Percentiles rank a stretch among this genome's conserved stretches.
Evolutionary conservation across 331 rosid species (phyloP).

Genomic region (Acacia concinna): DNA sequence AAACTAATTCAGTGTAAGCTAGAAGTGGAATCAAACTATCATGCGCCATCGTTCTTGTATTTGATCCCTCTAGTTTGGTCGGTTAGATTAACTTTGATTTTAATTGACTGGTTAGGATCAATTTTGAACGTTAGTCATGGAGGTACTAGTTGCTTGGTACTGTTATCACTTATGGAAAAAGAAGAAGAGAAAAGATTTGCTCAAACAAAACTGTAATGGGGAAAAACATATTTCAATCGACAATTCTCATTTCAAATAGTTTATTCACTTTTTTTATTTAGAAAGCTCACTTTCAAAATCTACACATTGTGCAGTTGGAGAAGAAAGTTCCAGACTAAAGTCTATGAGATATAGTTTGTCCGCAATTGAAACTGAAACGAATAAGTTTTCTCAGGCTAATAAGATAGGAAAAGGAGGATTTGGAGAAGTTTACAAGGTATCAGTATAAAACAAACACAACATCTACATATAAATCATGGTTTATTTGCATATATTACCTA

Average conservation of each 20-base stretch:
- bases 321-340: constrained; percentile 23
- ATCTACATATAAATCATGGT: not conserved
- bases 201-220: not conserved
- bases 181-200: not conserved
- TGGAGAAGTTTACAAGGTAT: constrained; percentile 44
- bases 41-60: not conserved
- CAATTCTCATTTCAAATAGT: not conserved
- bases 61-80: not conserved
- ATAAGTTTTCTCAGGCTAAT: constrained; percentile 45
- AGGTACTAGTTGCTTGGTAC: not conserved
- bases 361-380: constrained; percentile 45
- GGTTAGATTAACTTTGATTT: not conserved
- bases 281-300: not conserved
- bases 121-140: not conserved
- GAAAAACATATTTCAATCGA: not conserved
- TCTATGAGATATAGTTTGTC: constrained; percentile 36
- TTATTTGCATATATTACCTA: not conserved
- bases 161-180: not conserved
- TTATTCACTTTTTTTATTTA: not conserved
- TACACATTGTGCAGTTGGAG: constrained; percentile 22
- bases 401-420: constrained; percentile 59
- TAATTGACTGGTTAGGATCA: not conserved
- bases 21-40: not conserved
- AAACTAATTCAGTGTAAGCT: no score
- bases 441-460: no score